These are phyloP conservation scores for Saitozyma podzolica DNA, from an alignment of 768 basidiomycete species.

Conservation along the genomic window DNA sequence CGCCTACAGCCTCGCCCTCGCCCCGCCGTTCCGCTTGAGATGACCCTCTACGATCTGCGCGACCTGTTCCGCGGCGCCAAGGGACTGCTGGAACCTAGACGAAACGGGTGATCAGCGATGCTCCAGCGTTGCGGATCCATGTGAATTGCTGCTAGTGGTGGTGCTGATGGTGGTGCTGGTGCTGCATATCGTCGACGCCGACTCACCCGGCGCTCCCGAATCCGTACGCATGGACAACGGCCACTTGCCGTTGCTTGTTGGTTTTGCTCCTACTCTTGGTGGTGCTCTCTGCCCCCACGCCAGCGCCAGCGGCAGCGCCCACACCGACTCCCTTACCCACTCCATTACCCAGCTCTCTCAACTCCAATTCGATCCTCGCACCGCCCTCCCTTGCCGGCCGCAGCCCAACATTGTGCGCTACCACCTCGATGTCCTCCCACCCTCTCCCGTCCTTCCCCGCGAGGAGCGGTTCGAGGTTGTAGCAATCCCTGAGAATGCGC, in stretches of 20 bases:
- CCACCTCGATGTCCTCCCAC: constrained; percentile 55
- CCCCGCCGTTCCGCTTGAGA: neutral
- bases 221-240: constrained; percentile 63
- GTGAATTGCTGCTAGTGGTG: neutral
- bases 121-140: neutral
- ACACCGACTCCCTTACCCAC: constrained; percentile 6
- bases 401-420: constrained; percentile 63
- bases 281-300: constrained; percentile 13
- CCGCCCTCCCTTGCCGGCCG: constrained; percentile 63
- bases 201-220: constrained; percentile 54
- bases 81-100: constrained; percentile 43
- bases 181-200: neutral
- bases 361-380: constrained; percentile 61
- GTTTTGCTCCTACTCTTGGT: constrained; percentile 11
- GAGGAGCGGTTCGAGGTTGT: constrained; percentile 54
- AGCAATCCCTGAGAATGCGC: constrained; percentile 56
- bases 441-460: constrained; percentile 52
- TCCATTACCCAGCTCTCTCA: constrained; percentile 31
- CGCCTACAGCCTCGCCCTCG: too few species aligned
- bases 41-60: constrained; percentile 18
- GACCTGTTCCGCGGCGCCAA: constrained; percentile 46
- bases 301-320: constrained; percentile 3
- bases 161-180: neutral
- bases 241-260: constrained; percentile 21
- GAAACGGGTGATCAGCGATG: neutral